Conservation (phyloP, 228 moss, liverwort and hornwort genomes). For the Sphagnum fallax region DNA sequence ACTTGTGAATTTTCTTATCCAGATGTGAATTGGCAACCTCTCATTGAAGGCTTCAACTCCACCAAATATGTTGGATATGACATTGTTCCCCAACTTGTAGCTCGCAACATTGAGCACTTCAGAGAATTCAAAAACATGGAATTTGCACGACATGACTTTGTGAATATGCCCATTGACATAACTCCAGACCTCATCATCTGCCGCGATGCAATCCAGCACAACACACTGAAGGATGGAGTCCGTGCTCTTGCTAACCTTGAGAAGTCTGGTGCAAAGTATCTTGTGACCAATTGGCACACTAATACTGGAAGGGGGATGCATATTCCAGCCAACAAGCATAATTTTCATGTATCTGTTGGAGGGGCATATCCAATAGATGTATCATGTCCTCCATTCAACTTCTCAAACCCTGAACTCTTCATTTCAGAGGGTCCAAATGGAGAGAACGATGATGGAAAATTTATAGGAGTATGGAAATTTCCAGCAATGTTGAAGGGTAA, state of each 20-base stretch:
- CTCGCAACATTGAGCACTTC: slow-evolving; percentile 33
- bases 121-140: slow-evolving; percentile 22
- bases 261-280: slow-evolving; percentile 36
- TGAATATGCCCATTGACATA: slow-evolving; percentile 38
- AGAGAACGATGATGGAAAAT: slow-evolving; percentile 38
- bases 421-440: slow-evolving; percentile 46
- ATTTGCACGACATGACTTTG: slow-evolving; percentile 49
- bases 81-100: slow-evolving; percentile 51
- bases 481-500: slow-evolving; percentile 47
- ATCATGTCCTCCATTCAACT: slow-evolving; percentile 64
- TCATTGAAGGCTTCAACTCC: slow-evolving; percentile 55
- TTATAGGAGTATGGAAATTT: slow-evolving; percentile 52
- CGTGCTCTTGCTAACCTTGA: slow-evolving; percentile 51
- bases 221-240: slow-evolving; percentile 51
- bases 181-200: slow-evolving; percentile 54
- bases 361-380: slow-evolving; percentile 54
- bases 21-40: slow-evolving; percentile 70
- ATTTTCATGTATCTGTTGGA: slow-evolving; percentile 30
- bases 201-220: slow-evolving; percentile 65
- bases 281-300: slow-evolving; percentile 68
- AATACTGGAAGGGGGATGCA: slow-evolving; percentile 21
- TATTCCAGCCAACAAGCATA: slow-evolving; percentile 22
- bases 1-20: slow-evolving; percentile 1
- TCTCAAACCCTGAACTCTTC: slow-evolving; percentile 51
- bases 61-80: slow-evolving; percentile 57